Percentiles rank a stretch among this genome's conserved stretches.
Conservation (phyloP, 805 yeast genomes). For the Candida stauntonica region DNA sequence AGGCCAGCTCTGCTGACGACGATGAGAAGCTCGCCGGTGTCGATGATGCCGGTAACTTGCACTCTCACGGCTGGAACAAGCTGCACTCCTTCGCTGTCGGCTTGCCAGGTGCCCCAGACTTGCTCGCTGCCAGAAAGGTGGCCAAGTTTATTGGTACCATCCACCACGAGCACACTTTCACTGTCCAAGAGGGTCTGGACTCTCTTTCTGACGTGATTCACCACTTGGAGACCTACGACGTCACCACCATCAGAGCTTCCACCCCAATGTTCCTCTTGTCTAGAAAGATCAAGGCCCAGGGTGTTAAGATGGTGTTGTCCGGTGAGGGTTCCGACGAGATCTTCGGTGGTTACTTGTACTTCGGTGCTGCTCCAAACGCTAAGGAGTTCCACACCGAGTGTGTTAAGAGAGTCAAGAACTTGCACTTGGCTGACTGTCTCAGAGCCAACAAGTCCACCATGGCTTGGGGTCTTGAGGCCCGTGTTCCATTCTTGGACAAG, state of each 20-base stretch:
- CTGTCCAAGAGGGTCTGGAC: constrained; percentile 94
- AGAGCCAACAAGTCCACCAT: constrained; percentile 99
- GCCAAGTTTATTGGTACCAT: constrained; percentile 94
- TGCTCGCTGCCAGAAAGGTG: constrained; percentile 92
- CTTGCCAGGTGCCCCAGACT: constrained; percentile 96
- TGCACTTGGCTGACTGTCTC: constrained; percentile 94
- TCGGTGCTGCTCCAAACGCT: constrained; percentile 93
- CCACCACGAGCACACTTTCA: constrained; percentile 97
- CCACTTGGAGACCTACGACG: constrained; percentile 97
- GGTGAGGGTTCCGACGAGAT: constrained; percentile 99
- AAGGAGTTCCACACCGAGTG: constrained; percentile 93
- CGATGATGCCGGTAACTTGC: constrained; percentile 82
- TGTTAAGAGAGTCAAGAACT: constrained; percentile 94
- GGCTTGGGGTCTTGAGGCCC: constrained; percentile 99
- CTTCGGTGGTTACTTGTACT: constrained; percentile 97
- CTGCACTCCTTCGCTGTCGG: constrained; percentile 97
- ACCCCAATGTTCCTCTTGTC: constrained; percentile 97
- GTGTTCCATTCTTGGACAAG: constrained; percentile 98
- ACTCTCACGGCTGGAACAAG: constrained; percentile 70
- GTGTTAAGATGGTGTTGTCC: constrained; percentile 97
- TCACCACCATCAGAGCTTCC: constrained; percentile 97
- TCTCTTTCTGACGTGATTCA: constrained; percentile 91
- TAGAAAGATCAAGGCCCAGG: constrained; percentile 98
- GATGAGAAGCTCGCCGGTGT: constrained; percentile 80
- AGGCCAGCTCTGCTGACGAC: constrained; percentile 49